Evolutionary conservation across 768 basidiomycete species (phyloP).

Genomic region (Hericium erinaceus): DNA sequence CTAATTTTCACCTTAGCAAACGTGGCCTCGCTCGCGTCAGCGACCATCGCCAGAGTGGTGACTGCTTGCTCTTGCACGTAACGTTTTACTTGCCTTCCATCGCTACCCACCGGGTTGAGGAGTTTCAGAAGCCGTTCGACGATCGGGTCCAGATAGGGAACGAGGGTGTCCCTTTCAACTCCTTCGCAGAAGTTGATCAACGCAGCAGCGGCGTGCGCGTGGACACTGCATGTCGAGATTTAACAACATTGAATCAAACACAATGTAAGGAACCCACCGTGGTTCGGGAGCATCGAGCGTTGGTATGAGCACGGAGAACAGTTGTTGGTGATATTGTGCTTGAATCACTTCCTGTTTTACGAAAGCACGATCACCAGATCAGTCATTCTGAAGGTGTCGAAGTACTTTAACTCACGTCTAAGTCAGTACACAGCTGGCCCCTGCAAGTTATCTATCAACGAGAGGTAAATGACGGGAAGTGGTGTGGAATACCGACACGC

Average conservation of each 20-base stretch:
- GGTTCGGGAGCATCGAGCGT: constrained; percentile 70
- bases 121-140: constrained; percentile 64
- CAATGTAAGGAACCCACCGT: constrained; percentile 31
- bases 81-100: constrained; percentile 34
- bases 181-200: constrained; percentile 90
- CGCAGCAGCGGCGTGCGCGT: constrained; percentile 79
- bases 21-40: constrained; percentile 71
- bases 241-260: background rate
- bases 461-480: background rate
- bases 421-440: constrained; percentile 83
- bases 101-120: constrained; percentile 38
- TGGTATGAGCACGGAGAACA: constrained; percentile 63
- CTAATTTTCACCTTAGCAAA: constrained; percentile 52
- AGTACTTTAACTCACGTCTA: constrained; percentile 42
- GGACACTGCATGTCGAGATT: constrained; percentile 43
- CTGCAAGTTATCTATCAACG: constrained; percentile 26
- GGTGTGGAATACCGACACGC: constrained; percentile 43
- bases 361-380: background rate
- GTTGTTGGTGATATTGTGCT: constrained; percentile 52
- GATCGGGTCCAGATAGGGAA: constrained; percentile 73
- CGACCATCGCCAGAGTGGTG: constrained; percentile 84
- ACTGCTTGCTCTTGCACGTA: constrained; percentile 88
- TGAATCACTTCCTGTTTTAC: constrained; percentile 66
- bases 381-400: background rate
- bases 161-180: constrained; percentile 59